Evolutionary conservation across 768 basidiomycete species (phyloP), one percentile per base, ranked within the genome.

Genomic region (Kwoniella heveanensis): DNA sequence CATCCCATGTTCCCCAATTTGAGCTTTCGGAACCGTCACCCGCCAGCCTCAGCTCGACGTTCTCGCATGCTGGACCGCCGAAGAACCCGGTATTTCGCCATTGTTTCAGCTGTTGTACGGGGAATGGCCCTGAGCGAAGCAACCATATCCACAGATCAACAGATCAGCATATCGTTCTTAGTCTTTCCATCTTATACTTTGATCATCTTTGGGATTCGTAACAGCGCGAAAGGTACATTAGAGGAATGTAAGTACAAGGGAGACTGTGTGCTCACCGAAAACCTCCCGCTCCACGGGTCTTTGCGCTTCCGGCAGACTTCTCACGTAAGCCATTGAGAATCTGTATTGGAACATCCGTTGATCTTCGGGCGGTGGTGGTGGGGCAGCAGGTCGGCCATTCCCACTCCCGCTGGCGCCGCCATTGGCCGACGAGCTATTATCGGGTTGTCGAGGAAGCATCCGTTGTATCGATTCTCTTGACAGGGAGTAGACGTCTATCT

Each of bases 401-500:
- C 32, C 32, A 32, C 32, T 32, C 7, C 32, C 32, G 13, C 32
- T 32, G 12, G 39, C 21, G 10, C 63, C 25, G 46, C 57, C 58
- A 60, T 61, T 62, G 10, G 58, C 27, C 24, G 37, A 15, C 32
- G 24, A 30, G 39, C n/a, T 15, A 21, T 48, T 44, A 37, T 54
- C 32, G 32, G 59, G 57, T 48, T 46, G 39, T 26, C 66, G 62
- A 12, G 80, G 80, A 3, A 79, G 64, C 74, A 80, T 78, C 10
- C 80, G 68, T 54, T 80, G 78, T 36, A 81, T 69, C n/a, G 77
- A 70, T 65, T 80, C 79, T 36, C 71, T 62, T 2, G 80, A 77
- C 59, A 80, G 67, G 10, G 77, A 77, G 67, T 81, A 81, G 30
- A 81, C 76, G 62, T 81, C 80, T 17, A 81, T 73, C 29, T 81